Evolutionary conservation across 2,329 filamentous ascomycete species (phyloP).

Genomic region (Chaetomiaceae sp.): DNA sequence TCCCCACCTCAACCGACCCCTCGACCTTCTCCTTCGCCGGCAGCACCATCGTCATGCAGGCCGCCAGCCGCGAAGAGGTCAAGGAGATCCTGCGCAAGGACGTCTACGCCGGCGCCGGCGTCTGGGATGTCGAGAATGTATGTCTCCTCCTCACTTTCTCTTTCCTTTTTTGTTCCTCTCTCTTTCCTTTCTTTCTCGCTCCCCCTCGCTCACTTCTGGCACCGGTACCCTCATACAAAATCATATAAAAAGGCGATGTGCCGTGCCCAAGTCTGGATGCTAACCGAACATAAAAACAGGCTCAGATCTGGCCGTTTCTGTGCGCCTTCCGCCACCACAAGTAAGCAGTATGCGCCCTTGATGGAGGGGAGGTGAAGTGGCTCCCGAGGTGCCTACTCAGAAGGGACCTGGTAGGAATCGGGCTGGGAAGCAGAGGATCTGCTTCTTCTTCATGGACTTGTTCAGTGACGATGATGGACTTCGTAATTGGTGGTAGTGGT

Average conservation of each 20-base stretch:
- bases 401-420: too few species aligned
- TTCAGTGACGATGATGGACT: too few species aligned
- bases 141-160: too few species aligned
- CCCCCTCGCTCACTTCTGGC: too few species aligned
- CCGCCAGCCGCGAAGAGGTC: slow-evolving; percentile 65
- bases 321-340: slow-evolving; percentile 28
- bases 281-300: too few species aligned
- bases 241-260: not conserved
- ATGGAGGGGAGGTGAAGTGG: not conserved
- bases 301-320: slow-evolving; percentile 33
- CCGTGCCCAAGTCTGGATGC: too few species aligned
- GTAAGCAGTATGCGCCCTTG: not conserved
- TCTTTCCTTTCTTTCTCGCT: slow-evolving; percentile 20
- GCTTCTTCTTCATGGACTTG: too few species aligned
- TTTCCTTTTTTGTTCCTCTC: slow-evolving; percentile 39
- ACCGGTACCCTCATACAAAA: too few species aligned
- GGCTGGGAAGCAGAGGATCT: too few species aligned
- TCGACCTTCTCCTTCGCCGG: slow-evolving; percentile 65
- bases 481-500: too few species aligned
- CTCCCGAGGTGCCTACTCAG: too few species aligned
- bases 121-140: slow-evolving; percentile 75
- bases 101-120: slow-evolving; percentile 64
- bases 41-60: slow-evolving; percentile 63
- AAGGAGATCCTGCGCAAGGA: slow-evolving; percentile 63
- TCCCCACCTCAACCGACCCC: slow-evolving; percentile 57